A percentile compares a stretch with the other conserved stretches of the same genome.
phyloP scores from a whole-genome alignment of 2,329 filamentous ascomycete genomes.

The Aspergillus latus region DNA sequence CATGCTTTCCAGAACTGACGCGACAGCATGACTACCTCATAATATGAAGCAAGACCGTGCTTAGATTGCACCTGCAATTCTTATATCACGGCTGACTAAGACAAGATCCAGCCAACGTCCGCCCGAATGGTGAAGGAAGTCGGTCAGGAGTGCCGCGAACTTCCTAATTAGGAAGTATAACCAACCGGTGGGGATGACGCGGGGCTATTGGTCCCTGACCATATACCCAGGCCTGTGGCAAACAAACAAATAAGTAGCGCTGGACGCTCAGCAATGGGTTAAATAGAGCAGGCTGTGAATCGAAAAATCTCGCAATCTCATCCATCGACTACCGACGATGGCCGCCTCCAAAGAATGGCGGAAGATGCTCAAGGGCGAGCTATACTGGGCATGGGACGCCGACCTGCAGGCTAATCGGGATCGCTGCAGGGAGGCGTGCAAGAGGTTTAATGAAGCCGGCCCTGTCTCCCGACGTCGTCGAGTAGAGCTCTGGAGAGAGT shows the following conservation, averaged over 20 bases:
- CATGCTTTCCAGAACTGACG: constrained; percentile 21
- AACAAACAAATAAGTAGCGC: background rate
- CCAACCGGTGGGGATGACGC: constrained; percentile 6
- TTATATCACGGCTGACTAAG: background rate
- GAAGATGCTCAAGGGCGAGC: constrained; percentile 31
- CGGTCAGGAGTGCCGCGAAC: constrained; percentile 1
- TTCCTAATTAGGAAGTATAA: constrained; percentile 15
- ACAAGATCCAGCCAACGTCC: background rate
- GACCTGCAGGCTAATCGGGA: constrained; percentile 29
- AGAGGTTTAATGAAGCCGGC: constrained; percentile 28
- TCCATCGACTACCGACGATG: constrained; percentile 9
- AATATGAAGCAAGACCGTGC: constrained; percentile 18
- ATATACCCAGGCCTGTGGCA: background rate
- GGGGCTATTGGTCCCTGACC: too few relatives aligned
- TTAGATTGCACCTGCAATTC: background rate
- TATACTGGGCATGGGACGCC: constrained; percentile 28
- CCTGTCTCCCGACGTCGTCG: constrained; percentile 23
- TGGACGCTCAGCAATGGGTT: background rate
- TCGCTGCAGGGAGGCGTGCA: constrained; percentile 29
- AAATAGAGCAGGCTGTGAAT: background rate
- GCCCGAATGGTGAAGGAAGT: background rate
- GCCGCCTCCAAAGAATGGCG: constrained; percentile 29
- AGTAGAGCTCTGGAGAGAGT: constrained; percentile 30
- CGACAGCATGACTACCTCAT: constrained; percentile 34
- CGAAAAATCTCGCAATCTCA: background rate